Base-by-base conservation (phyloP, 352 stramenopile genomes). In the Pythium chondricola region DNA sequence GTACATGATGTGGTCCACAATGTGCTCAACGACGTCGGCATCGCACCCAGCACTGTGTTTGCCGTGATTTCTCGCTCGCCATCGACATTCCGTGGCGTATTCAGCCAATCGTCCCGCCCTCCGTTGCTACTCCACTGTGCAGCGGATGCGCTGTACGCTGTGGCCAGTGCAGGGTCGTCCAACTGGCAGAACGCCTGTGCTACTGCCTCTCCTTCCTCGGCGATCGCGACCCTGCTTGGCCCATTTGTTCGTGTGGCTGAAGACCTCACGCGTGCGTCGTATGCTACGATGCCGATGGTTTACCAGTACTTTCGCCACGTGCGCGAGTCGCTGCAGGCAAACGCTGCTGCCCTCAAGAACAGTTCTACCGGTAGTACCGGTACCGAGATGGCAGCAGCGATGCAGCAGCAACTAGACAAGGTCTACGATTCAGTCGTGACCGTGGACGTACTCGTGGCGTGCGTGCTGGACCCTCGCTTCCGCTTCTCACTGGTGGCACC, bases 281-380 rank as follows among this genome's bases (percentile, higher is more conserved):
- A 52, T 36, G 42, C 51, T 11, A 58, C 33, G 2, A 52, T 58
- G 26, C 26, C 51, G 14, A 58, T 58, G 51, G 29, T 58, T 3
- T 58, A 52, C 20, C 51, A 58, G 43, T 58, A 52, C 26, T 52
- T 48, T 20, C 51, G 51, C 8, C 43, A 52, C 27, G 20, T 58
- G 33, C 46, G 52, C 4, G 42, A 58, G 16, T 43, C 29, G 22
- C 27, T 32, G 49, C 16, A 49, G 25, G 11, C 18, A 3, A 43
- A 25, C 6, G 41, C n/a, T n/a, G n/a, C n/a, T n/a, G n/a, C n/a
- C n/a, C 27, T 52, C 18, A 31, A 45, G 13, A n/a, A n/a, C n/a
- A n/a, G n/a, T n/a, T n/a, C n/a, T n/a, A n/a, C n/a, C n/a, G n/a
- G n/a, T n/a, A n/a, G n/a, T n/a, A n/a, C n/a, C n/a, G n/a, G n/a